phyloP scores from a whole-genome alignment of 345 rosid genomes.

The Salix arbutifolia region DNA sequence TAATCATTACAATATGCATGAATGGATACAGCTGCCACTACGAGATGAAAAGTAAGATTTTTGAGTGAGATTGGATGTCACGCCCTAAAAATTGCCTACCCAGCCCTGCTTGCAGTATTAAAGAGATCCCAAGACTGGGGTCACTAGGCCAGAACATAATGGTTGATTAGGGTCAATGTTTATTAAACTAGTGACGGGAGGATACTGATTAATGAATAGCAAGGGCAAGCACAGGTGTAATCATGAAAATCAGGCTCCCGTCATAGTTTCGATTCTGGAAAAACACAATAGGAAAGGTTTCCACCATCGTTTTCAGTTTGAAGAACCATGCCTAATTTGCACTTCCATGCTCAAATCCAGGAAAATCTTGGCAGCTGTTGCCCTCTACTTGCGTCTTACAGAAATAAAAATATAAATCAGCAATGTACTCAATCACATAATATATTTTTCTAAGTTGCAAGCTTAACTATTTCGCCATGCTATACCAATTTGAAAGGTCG shows the following conservation, averaged over 20 bases:
- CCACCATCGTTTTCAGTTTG: neutral
- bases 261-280: neutral
- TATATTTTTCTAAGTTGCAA: neutral
- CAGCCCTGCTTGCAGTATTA: neutral
- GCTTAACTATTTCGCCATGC: neutral
- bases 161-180: neutral
- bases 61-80: too few relatives aligned
- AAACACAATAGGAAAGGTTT: neutral
- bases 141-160: neutral
- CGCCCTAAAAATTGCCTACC: too few relatives aligned
- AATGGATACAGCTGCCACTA: neutral
- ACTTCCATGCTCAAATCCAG: neutral
- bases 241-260: neutral
- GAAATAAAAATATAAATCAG: neutral
- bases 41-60: neutral
- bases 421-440: neutral
- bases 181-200: neutral
- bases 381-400: neutral
- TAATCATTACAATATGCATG: too few relatives aligned
- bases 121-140: too few relatives aligned
- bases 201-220: neutral
- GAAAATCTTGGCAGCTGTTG: neutral
- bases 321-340: neutral
- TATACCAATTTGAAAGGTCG: neutral
- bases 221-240: neutral